Base-by-base conservation (phyloP, 2,329 filamentous ascomycete species). In the Diplocarpon rosae region DNA sequence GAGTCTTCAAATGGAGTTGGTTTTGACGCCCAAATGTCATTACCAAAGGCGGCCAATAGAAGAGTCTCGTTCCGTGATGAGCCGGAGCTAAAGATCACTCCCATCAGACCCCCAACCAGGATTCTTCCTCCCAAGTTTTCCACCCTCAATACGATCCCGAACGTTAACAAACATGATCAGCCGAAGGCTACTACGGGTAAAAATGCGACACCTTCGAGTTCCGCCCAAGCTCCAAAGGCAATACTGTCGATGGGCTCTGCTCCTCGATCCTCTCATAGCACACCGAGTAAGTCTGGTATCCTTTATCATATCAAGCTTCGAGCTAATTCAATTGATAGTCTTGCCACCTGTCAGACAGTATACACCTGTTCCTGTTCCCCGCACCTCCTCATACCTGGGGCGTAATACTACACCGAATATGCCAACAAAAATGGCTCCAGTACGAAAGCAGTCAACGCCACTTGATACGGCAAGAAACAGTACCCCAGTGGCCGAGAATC, bases 21-120 rank as follows among this genome's bases (percentile, higher is more conserved):
- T n/a, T 41, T 56, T 33, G 55, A 53, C 28, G 46, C 46, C 24
- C 50, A 54, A 30, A 49, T 55, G 41, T 52, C 54, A n/a, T 24
- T 55, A n/a, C 50, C 52, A 13, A 46, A 47, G 27, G 16, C 37
- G 11, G 39, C 43, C 27, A 46, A 40, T 24, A 42, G 50, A 37
- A 37, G 51, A 42, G 46, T 59, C 20, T 52, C 53, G 7, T 52
- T 57, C 32, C 39, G 43, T 6, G 45, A 51, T 8, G 42, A 46
- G 10, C 37, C n/a, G 1, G 54, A 47, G 33, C 36, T 41, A 4
- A 35, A 36, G 4, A 8, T 30, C 2, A 33, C 31, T 6, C 24
- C 32, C 15, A 46, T 42, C n/a, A 41, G 11, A 24, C 33, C 45
- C 20, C 27, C 24, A 24, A 48, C n/a, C 3, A 30, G 45, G 11